A percentile compares a stretch with the other conserved stretches of the same genome.
Conservation (phyloP, 2,329 filamentous ascomycete species). For the Aspergillus chevalieri region DNA sequence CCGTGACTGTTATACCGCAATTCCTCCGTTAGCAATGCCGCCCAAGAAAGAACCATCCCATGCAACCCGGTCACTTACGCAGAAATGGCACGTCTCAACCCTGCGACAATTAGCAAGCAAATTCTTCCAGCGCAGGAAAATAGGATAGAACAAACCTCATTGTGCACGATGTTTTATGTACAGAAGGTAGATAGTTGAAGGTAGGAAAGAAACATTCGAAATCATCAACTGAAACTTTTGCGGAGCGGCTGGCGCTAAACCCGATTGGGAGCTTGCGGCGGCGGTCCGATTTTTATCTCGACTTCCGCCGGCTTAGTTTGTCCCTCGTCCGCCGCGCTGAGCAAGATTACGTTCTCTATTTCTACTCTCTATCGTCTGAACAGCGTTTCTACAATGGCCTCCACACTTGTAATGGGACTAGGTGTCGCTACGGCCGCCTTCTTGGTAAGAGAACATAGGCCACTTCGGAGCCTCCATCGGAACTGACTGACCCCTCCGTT, state of each 20-base stretch:
- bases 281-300: constrained; percentile 34
- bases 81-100: constrained; percentile 64
- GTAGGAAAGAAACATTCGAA: constrained; percentile 10
- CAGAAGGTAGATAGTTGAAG: constrained; percentile 3
- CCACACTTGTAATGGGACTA: constrained; percentile 38
- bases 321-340: neutral
- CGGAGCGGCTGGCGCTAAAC: constrained; percentile 29
- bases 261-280: constrained; percentile 20
- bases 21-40: neutral
- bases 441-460: constrained; percentile 52
- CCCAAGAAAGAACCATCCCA: neutral
- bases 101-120: constrained; percentile 12
- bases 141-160: constrained; percentile 16
- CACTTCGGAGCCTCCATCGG: neutral
- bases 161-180: neutral
- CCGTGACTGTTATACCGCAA: constrained; percentile 24
- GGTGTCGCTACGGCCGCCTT: constrained; percentile 60
- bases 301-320: constrained; percentile 6
- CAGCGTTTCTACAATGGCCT: constrained; percentile 31
- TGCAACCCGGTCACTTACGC: constrained; percentile 32
- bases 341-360: neutral
- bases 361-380: neutral
- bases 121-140: neutral
- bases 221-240: constrained; percentile 7
- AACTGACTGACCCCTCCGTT: constrained; percentile 6